Evolutionary conservation across 2,329 filamentous ascomycete species (phyloP).

Genomic region (Penicillium sp.): DNA sequence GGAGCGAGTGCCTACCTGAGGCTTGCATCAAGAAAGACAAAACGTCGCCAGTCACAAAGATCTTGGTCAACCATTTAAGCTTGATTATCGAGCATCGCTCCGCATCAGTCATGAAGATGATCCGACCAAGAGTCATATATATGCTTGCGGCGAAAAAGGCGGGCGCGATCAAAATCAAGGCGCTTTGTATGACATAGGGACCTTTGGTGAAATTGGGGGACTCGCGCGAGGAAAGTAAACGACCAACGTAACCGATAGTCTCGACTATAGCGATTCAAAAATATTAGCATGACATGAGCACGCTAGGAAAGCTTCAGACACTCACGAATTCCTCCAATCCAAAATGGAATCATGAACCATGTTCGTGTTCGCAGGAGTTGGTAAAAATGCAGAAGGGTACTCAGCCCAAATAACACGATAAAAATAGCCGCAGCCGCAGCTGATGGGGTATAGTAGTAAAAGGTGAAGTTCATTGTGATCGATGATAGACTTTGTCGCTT

Average conservation of each 20-base stretch:
- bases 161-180: constrained; percentile 29
- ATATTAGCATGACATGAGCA: not conserved
- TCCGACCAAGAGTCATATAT: constrained; percentile 32
- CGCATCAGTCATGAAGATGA: constrained; percentile 27
- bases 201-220: constrained; percentile 26
- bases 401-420: constrained; percentile 23
- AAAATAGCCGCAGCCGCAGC: constrained; percentile 25
- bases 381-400: constrained; percentile 24
- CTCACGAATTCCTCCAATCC: constrained; percentile 39
- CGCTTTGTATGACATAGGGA: constrained; percentile 30
- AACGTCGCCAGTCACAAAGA: constrained; percentile 34
- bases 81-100: constrained; percentile 23
- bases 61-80: constrained; percentile 28
- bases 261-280: constrained; percentile 44
- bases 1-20: constrained; percentile 17
- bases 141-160: constrained; percentile 31
- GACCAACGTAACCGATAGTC: constrained; percentile 53
- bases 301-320: not conserved
- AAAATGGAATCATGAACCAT: constrained; percentile 32
- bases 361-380: constrained; percentile 26
- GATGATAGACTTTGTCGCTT: not conserved
- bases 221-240: constrained; percentile 45
- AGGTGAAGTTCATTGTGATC: constrained; percentile 7
- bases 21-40: constrained; percentile 36
- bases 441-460: constrained; percentile 29